Percentiles rank a stretch among this genome's conserved stretches.
phyloP scores from a whole-genome alignment of 352 stramenopile species.

The Globisporangium carolinianum region DNA sequence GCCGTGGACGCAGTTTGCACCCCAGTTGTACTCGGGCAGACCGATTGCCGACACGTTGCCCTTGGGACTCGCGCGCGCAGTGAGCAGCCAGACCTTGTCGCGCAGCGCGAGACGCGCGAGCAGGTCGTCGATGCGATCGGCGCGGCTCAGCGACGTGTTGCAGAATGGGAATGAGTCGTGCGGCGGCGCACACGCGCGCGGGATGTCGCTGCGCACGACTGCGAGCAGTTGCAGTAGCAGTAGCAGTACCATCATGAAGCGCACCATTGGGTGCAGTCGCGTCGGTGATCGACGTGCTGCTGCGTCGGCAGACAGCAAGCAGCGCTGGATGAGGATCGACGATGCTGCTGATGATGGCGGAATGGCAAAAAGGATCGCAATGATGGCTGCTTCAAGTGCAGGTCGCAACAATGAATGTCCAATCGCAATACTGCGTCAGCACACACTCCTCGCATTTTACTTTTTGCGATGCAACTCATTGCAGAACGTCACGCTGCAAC shows the following conservation, averaged over 20 bases:
- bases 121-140: slow-evolving; percentile 70
- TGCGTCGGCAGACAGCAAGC: too few relatives aligned
- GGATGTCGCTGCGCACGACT: slow-evolving; percentile 20
- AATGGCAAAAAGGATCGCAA: background rate
- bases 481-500: background rate
- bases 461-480: too few relatives aligned
- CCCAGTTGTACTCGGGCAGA: slow-evolving; percentile 91
- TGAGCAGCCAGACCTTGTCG: slow-evolving; percentile 70
- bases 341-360: background rate
- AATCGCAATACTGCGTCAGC: too few relatives aligned
- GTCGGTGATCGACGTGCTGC: too few relatives aligned
- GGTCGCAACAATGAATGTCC: background rate
- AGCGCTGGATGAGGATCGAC: too few relatives aligned
- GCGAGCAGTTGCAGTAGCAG: background rate
- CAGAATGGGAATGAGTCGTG: slow-evolving; percentile 65
- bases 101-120: slow-evolving; percentile 54
- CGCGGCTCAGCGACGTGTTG: slow-evolving; percentile 52
- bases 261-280: background rate
- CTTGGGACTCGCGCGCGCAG: slow-evolving; percentile 54
- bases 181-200: slow-evolving; percentile 38
- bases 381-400: background rate
- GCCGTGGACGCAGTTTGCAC: slow-evolving; percentile 91
- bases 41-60: slow-evolving; percentile 75
- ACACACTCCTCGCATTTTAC: too few relatives aligned
- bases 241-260: background rate